phyloP scores from a whole-genome alignment of 1,139 yeast species.

The Candida pseudoviswanathii region DNA sequence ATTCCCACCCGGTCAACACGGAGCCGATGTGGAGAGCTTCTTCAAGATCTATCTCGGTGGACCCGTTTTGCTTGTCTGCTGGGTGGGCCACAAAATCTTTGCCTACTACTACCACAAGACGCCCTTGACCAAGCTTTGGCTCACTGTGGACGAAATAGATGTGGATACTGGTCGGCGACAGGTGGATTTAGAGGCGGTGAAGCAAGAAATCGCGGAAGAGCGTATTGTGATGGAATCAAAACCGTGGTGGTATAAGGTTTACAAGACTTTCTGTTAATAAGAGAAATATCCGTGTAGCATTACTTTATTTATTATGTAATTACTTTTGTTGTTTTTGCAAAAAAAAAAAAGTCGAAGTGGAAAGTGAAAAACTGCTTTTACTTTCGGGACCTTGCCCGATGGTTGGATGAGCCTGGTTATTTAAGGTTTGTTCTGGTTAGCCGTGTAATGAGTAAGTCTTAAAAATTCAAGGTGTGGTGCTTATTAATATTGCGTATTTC shows the following conservation, averaged over 20 bases:
- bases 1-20: constrained; percentile 32
- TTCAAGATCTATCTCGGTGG: constrained; percentile 37
- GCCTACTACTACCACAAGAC: constrained; percentile 23
- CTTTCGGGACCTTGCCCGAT: not conserved
- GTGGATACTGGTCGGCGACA: constrained; percentile 47
- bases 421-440: not conserved
- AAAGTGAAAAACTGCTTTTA: not conserved
- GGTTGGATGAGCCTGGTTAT: not conserved
- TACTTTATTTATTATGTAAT: not conserved
- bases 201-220: constrained; percentile 41
- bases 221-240: constrained; percentile 22
- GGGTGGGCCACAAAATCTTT: constrained; percentile 37
- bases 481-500: not conserved
- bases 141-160: constrained; percentile 39
- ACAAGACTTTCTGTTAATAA: constrained; percentile 24
- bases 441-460: not conserved
- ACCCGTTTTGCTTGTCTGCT: constrained; percentile 29
- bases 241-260: constrained; percentile 27
- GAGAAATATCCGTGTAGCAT: not conserved
- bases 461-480: not conserved
- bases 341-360: not conserved
- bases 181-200: constrained; percentile 38
- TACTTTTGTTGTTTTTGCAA: not conserved
- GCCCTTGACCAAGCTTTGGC: constrained; percentile 32
- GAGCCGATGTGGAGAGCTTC: constrained; percentile 31